A percentile compares a stretch with the other conserved stretches of the same genome.
These are phyloP conservation scores for Fennellomyces sp. DNA, from an alignment of 371 early-diverging fungal species.

Conservation along the genomic window DNA sequence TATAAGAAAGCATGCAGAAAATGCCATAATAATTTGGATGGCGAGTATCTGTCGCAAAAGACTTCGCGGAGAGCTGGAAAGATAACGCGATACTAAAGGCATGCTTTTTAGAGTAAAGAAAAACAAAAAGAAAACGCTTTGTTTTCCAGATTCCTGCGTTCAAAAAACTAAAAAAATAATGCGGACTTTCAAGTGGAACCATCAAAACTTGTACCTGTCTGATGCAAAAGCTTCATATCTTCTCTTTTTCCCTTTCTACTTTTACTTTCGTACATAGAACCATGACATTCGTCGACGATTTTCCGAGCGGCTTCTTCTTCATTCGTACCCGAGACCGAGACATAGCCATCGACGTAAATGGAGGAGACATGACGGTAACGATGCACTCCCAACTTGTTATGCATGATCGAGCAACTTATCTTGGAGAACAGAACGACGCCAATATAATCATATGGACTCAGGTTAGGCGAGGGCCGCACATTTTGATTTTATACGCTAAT, in stretches of 20 bases:
- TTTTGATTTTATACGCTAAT: too few species aligned
- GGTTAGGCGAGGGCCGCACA: constrained; percentile 15
- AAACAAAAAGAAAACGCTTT: background rate
- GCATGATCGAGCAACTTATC: too few species aligned
- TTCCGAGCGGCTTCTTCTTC: constrained; percentile 43
- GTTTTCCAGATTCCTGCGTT: too few species aligned
- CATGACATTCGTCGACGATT: constrained; percentile 14
- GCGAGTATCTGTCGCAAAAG: constrained; percentile 1
- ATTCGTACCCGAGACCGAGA: constrained; percentile 27
- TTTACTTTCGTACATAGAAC: background rate
- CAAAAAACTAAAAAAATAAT: too few species aligned
- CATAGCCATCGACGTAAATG: constrained; percentile 33
- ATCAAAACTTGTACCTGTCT: background rate
- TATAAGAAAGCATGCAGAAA: constrained; percentile 2
- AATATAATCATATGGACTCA: constrained; percentile 48
- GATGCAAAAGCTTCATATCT: background rate
- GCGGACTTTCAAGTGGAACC: background rate
- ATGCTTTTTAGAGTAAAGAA: background rate
- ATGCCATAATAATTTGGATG: background rate
- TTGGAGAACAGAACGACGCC: constrained; percentile 36
- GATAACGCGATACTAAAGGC: background rate
- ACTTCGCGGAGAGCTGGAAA: background rate
- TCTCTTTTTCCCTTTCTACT: background rate
- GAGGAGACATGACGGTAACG: constrained; percentile 37
- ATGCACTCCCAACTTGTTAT: background rate